phyloP scores from a whole-genome alignment of 306 rosid genomes.

The Medicago truncatula region MtrunA17r5.0-ANR NC_053045.1:64229001-64229500 shows the following conservation, averaged over 20 bases:
- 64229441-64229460: constrained; percentile 26
- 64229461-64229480: constrained; percentile 37
- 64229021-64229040: not conserved
- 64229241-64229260: constrained; percentile 8
- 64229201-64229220: not conserved
- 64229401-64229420: constrained; percentile 5
- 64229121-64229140: constrained; percentile 89
- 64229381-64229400: not conserved
- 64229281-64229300: constrained; percentile 35
- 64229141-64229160: constrained; percentile 78
- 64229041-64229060: constrained; percentile 87
- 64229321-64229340: constrained; percentile 29
- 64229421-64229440: constrained; percentile 6
- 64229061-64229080: constrained; percentile 41
- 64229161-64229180: constrained; percentile 59
- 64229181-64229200: constrained; percentile 30
- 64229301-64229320: constrained; percentile 54
- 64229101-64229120: constrained; percentile 88
- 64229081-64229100: constrained; percentile 65
- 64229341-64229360: not conserved
- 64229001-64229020: not conserved
- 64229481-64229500: constrained; percentile 46
- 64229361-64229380: constrained; percentile 10
- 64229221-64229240: constrained; percentile 25
- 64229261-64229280: constrained; percentile 10